A percentile compares a stretch with the other conserved stretches of the same genome.
These are phyloP conservation scores for Penicillium ochrochloron DNA, from an alignment of 495 filamentous ascomycete genomes.

Conservation along the genomic window DNA sequence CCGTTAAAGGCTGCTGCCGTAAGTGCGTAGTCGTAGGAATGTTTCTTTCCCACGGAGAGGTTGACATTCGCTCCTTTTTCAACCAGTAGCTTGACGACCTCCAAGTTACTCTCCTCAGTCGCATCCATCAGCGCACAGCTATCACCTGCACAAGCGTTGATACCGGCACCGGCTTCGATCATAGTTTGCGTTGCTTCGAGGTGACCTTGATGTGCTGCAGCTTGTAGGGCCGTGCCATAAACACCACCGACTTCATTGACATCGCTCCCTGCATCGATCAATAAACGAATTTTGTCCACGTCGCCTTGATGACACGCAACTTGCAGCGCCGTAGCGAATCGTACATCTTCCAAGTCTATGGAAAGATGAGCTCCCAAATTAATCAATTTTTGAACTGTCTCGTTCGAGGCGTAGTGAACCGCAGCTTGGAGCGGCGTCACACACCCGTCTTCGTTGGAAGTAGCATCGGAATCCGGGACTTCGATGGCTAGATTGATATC, in stretches of 20 bases:
- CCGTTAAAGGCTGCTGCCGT: not conserved
- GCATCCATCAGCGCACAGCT: not conserved
- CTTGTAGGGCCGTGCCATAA: not conserved
- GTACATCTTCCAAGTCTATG: not conserved
- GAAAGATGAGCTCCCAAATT: not conserved
- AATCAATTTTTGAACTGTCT: not conserved
- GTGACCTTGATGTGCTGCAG: not conserved
- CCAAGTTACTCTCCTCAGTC: not conserved
- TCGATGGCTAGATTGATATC: not conserved
- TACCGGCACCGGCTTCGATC: not conserved
- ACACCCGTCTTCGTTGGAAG: not conserved
- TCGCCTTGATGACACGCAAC: not conserved
- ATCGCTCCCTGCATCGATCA: not conserved
- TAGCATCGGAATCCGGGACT: not conserved
- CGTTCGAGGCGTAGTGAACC: not conserved
- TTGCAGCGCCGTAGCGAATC: not conserved
- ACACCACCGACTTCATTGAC: not conserved
- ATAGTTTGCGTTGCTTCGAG: constrained; percentile 1
- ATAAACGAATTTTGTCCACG: not conserved
- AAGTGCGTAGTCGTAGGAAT: not conserved
- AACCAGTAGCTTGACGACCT: not conserved
- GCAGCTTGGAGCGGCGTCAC: not conserved
- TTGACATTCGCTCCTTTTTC: not conserved
- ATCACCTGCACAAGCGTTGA: not conserved
- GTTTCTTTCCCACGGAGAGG: not conserved